Conservation (phyloP, 805 yeast genomes). For the Candida pini region DNA sequence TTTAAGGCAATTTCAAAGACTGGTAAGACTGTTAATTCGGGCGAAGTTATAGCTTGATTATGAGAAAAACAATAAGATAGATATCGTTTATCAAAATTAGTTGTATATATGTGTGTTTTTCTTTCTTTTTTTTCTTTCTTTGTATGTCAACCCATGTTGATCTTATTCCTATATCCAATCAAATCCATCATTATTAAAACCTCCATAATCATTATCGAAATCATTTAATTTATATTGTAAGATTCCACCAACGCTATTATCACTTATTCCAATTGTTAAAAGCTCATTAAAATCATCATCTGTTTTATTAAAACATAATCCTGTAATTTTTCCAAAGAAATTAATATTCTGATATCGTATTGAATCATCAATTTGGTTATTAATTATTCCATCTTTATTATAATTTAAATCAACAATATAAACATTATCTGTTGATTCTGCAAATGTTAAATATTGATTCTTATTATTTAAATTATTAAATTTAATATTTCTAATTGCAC, state of each 20-base stretch:
- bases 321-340: conserved; percentile 54
- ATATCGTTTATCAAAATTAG: too few species aligned
- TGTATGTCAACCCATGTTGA: neutral
- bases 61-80: too few species aligned
- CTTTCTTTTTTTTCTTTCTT: too few species aligned
- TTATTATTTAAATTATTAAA: conserved; percentile 41
- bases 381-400: neutral
- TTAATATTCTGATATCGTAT: conserved; percentile 40
- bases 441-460: conserved; percentile 44
- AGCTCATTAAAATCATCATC: conserved; percentile 41
- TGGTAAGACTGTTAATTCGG: conserved; percentile 75
- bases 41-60: conserved; percentile 43
- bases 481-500: conserved; percentile 48
- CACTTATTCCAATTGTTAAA: conserved; percentile 50
- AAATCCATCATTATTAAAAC: conserved; percentile 4
- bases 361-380: conserved; percentile 1
- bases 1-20: conserved; percentile 78
- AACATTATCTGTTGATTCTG: conserved; percentile 55
- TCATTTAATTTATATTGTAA: conserved; percentile 36
- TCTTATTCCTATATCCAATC: conserved; percentile 11
- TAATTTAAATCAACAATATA: conserved; percentile 37
- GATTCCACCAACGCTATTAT: conserved; percentile 53
- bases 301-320: conserved; percentile 39
- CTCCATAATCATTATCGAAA: conserved; percentile 4
- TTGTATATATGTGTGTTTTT: too few species aligned